phyloP scores from a whole-genome alignment of 139 green algal genomes.

The Medakamo hakoo region DNA sequence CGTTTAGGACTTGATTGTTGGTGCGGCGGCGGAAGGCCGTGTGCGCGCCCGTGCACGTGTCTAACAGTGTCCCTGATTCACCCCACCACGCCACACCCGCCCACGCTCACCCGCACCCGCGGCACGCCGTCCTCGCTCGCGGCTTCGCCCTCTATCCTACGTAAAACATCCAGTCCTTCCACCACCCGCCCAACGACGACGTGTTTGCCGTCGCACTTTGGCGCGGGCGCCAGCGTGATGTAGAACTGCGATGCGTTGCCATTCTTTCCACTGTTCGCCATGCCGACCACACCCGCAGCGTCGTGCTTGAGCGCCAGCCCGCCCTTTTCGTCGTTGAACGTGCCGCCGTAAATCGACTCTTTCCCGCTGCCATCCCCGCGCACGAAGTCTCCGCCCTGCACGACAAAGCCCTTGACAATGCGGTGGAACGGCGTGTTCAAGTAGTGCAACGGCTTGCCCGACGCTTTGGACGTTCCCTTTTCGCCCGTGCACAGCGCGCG shows the following conservation, averaged over 20 bases:
- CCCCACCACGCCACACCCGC: not conserved
- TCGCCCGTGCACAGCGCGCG: conserved; percentile 51
- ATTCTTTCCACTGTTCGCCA: conserved; percentile 82
- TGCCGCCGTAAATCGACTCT: conserved; percentile 63
- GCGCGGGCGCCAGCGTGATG: conserved; percentile 48
- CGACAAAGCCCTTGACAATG: conserved; percentile 54
- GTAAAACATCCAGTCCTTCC: conserved; percentile 53
- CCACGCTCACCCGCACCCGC: not conserved
- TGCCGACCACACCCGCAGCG: conserved; percentile 38
- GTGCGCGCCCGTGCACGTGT: not conserved
- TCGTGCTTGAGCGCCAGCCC: conserved; percentile 63
- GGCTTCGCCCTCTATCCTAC: conserved; percentile 34
- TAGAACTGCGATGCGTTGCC: conserved; percentile 77
- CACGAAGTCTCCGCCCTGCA: conserved; percentile 52
- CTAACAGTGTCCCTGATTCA: not conserved
- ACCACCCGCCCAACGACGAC: conserved; percentile 68
- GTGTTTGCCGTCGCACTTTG: conserved; percentile 67
- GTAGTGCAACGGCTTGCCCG: conserved; percentile 66
- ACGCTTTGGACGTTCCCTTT: conserved; percentile 50
- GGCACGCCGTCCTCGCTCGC: not conserved
- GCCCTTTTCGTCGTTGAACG: conserved; percentile 65
- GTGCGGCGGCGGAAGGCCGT: too few relatives aligned
- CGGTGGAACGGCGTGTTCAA: conserved; percentile 52
- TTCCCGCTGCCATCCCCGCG: conserved; percentile 55
- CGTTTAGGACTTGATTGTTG: too few relatives aligned